Percentiles rank a stretch among this genome's conserved stretches.
Evolutionary conservation across 1,139 yeast species (phyloP).

Genomic region (Keqinozyma sinolaborantium): DNA sequence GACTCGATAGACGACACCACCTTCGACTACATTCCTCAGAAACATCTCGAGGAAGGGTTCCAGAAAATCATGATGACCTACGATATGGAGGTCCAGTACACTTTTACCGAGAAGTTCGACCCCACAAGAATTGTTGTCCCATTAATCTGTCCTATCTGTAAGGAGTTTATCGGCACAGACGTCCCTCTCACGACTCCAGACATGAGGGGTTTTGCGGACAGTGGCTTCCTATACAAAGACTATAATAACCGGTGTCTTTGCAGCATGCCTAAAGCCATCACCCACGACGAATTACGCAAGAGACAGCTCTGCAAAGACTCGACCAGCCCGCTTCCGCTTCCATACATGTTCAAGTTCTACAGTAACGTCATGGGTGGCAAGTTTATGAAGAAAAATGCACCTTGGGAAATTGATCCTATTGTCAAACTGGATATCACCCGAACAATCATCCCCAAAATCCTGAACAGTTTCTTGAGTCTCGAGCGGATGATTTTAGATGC

Average conservation of each 20-base stretch:
- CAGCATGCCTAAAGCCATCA: constrained; percentile 4
- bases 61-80: constrained; percentile 4
- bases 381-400: background rate
- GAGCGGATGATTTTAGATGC: background rate
- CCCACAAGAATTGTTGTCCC: constrained; percentile 1
- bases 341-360: constrained; percentile 10
- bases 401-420: background rate
- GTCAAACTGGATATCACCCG: background rate
- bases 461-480: background rate
- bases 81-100: constrained; percentile 4
- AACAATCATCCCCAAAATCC: background rate
- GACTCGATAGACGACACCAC: constrained; percentile 17
- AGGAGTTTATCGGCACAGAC: background rate
- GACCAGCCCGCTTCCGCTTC: constrained; percentile 7
- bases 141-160: constrained; percentile 4
- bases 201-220: constrained; percentile 2
- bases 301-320: constrained; percentile 17
- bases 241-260: constrained; percentile 4
- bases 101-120: constrained; percentile 6
- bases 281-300: constrained; percentile 17
- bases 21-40: constrained; percentile 16
- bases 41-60: constrained; percentile 1
- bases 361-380: constrained; percentile 1
- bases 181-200: background rate
- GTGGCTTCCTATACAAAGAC: background rate